Evolutionary conservation across 371 early-diverging fungal genomes (phyloP).

Genomic region (Dinochytrium kinnereticum): DNA sequence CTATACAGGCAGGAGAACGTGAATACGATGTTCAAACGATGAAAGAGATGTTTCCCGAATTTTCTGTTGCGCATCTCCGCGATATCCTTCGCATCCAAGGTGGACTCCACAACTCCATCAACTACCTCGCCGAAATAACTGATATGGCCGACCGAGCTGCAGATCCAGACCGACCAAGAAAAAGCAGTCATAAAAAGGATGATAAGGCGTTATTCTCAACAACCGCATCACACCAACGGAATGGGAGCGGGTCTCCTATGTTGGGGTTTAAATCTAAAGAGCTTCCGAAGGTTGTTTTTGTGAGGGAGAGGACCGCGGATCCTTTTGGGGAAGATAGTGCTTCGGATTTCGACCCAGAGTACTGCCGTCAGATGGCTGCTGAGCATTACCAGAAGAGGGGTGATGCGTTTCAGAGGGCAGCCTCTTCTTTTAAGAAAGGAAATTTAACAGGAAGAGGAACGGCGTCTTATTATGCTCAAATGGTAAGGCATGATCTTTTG

Average conservation of each 20-base stretch:
- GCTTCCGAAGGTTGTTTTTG: background rate
- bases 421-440: conserved; percentile 22
- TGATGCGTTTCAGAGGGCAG: conserved; percentile 32
- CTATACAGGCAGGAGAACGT: background rate
- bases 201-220: background rate
- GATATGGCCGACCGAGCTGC: background rate
- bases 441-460: conserved; percentile 30
- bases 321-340: background rate
- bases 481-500: conserved; percentile 21
- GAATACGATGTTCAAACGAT: conserved; percentile 28
- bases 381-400: conserved; percentile 10
- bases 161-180: background rate
- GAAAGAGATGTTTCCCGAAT: conserved; percentile 28
- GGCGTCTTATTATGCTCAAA: conserved; percentile 33
- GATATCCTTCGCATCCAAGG: conserved; percentile 23
- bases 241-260: background rate
- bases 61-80: background rate
- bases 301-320: too few species aligned
- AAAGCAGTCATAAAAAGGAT: background rate
- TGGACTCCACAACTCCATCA: conserved; percentile 34
- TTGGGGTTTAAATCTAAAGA: too few species aligned
- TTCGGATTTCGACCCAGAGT: conserved; percentile 13
- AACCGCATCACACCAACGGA: background rate
- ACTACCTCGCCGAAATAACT: conserved; percentile 20
- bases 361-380: conserved; percentile 25